phyloP scores from a whole-genome alignment of 495 filamentous ascomycete species.

The Ramalina intermedia region DNA sequence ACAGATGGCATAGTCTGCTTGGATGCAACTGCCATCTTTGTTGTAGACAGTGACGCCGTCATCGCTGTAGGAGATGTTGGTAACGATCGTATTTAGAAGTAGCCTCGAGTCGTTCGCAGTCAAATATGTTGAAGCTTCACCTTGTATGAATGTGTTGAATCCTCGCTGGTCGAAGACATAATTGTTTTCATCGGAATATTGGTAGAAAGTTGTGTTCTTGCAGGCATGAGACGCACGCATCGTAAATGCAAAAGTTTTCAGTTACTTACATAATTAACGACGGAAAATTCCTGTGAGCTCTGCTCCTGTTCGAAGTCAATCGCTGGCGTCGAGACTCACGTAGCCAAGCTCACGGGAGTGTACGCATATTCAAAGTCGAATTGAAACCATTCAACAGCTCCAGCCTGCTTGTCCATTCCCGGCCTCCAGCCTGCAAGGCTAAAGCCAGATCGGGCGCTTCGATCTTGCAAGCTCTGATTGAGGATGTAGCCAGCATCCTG shows the following conservation, averaged over 20 bases:
- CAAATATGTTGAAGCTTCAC: constrained; percentile 50
- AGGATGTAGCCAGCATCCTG: constrained; percentile 44
- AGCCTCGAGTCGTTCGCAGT: constrained; percentile 40
- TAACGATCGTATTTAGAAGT: constrained; percentile 44
- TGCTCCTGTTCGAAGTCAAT: constrained; percentile 15
- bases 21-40: constrained; percentile 41
- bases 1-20: constrained; percentile 43
- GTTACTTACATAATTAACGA: constrained; percentile 21
- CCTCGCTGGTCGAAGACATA: constrained; percentile 53
- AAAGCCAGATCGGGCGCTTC: constrained; percentile 44
- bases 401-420: constrained; percentile 35
- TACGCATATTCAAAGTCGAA: constrained; percentile 44
- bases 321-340: background rate
- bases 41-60: constrained; percentile 43
- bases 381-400: constrained; percentile 52
- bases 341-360: constrained; percentile 19
- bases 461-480: constrained; percentile 46
- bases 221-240: background rate
- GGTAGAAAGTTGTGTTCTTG: constrained; percentile 33
- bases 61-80: constrained; percentile 39
- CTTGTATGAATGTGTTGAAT: constrained; percentile 47
- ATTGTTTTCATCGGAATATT: constrained; percentile 45
- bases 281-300: constrained; percentile 30
- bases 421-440: constrained; percentile 52
- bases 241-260: background rate